These are phyloP conservation scores for Entoloma clypeatum DNA, from an alignment of 1,284 basidiomycete genomes.

Conservation along the genomic window DNA sequence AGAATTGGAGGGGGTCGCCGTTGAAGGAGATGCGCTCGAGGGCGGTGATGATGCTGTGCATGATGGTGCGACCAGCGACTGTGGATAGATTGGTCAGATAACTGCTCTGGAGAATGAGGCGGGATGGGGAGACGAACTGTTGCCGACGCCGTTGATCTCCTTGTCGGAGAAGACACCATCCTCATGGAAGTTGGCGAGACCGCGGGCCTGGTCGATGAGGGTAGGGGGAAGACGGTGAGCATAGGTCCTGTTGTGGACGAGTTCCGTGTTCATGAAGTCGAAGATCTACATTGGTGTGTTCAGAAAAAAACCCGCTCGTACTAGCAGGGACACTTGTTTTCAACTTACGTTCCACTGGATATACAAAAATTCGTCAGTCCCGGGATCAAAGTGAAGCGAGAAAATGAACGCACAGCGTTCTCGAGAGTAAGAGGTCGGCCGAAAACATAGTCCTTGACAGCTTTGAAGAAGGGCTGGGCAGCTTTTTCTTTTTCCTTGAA, in stretches of 20 bases:
- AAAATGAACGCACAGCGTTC: slow-evolving; percentile 54
- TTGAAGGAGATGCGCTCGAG: slow-evolving; percentile 76
- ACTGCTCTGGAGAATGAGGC: not conserved
- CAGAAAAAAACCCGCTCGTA: slow-evolving; percentile 4
- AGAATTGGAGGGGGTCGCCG: slow-evolving; percentile 73
- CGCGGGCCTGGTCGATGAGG: slow-evolving; percentile 64
- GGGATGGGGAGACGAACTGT: slow-evolving; percentile 47
- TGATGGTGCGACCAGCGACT: slow-evolving; percentile 79
- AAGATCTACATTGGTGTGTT: slow-evolving; percentile 46
- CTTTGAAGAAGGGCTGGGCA: slow-evolving; percentile 62
- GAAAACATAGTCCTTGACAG: slow-evolving; percentile 64
- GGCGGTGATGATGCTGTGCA: slow-evolving; percentile 65
- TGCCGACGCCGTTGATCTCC: slow-evolving; percentile 64
- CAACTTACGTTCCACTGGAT: slow-evolving; percentile 62
- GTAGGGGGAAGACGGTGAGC: slow-evolving; percentile 69
- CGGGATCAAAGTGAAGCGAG: not conserved
- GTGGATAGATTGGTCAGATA: slow-evolving; percentile 3
- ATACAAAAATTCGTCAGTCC: slow-evolving; percentile 3
- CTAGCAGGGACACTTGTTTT: not conserved
- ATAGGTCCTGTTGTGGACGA: slow-evolving; percentile 77
- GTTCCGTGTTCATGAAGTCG: slow-evolving; percentile 73
- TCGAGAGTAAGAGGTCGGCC: slow-evolving; percentile 62
- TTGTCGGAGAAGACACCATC: slow-evolving; percentile 68
- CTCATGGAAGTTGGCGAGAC: slow-evolving; percentile 77
- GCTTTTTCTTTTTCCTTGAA: slow-evolving; percentile 60